Evolutionary conservation across 2,329 filamentous ascomycete species (phyloP).

Genomic region (Gaeumannomyces sp.): DNA sequence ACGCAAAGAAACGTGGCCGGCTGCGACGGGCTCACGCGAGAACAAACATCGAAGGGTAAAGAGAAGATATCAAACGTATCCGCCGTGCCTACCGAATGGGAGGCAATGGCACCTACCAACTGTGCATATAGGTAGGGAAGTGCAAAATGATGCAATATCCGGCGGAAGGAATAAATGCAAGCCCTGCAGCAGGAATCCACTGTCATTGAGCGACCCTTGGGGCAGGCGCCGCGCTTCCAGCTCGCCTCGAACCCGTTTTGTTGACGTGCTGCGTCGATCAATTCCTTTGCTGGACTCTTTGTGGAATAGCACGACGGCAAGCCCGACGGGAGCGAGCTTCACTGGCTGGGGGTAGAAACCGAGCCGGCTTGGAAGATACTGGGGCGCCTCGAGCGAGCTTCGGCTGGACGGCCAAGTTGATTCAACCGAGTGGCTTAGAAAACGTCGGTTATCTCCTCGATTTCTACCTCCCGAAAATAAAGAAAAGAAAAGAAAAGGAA

Average conservation of each 20-base stretch:
- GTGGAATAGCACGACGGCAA: background rate
- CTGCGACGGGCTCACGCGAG: background rate
- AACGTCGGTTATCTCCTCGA: background rate
- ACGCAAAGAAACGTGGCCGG: background rate
- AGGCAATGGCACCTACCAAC: too few species aligned
- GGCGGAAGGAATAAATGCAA: background rate
- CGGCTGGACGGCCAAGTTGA: background rate
- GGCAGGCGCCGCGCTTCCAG: background rate
- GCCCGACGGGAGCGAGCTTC: background rate
- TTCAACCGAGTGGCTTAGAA: background rate
- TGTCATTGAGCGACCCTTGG: background rate
- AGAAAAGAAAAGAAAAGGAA: too few species aligned
- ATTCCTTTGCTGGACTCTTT: background rate
- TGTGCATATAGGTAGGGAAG: background rate
- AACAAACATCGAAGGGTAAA: background rate
- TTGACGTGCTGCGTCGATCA: background rate
- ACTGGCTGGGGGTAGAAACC: background rate
- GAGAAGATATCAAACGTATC: background rate
- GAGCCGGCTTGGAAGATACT: background rate
- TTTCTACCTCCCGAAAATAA: background rate
- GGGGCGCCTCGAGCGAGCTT: background rate
- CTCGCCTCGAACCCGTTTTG: background rate
- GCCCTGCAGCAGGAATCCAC: background rate
- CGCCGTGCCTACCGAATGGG: too few species aligned
- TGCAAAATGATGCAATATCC: background rate